Percentiles rank a stretch among this genome's conserved stretches.
Conservation (phyloP, 2,329 filamentous ascomycete genomes). For the Sclerotinia sclerotiorum region DNA sequence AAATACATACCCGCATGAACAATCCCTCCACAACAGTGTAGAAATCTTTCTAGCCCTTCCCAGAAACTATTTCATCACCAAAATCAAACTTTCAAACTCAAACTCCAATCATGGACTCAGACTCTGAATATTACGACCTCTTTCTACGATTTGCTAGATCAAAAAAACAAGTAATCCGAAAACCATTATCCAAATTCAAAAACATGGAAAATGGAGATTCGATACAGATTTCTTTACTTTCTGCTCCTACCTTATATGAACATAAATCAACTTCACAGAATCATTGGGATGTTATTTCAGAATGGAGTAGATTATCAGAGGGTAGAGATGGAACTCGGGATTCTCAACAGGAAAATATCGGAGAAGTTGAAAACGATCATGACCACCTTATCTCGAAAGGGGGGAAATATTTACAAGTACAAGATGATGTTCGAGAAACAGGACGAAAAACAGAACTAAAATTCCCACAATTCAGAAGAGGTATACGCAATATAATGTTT, state of each 20-base stretch:
- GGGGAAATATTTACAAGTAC: not conserved
- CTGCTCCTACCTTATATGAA: not conserved
- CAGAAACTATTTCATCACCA: no score
- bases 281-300: not conserved
- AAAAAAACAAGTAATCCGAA: not conserved
- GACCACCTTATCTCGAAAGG: fast-evolving
- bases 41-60: not conserved
- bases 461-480: not conserved
- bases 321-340: fast-evolving
- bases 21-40: not conserved
- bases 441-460: not conserved
- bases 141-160: not conserved
- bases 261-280: not conserved
- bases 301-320: not conserved
- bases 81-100: not conserved
- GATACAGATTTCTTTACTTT: not conserved
- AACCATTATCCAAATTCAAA: not conserved
- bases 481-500: not conserved
- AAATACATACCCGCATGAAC: not conserved
- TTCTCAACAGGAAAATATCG: not conserved
- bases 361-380: not conserved
- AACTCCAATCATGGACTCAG: not conserved
- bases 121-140: not conserved
- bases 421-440: not conserved
- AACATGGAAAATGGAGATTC: no score